Conservation (phyloP, 306 rosid species). For the Quercus mongolica region DNA sequence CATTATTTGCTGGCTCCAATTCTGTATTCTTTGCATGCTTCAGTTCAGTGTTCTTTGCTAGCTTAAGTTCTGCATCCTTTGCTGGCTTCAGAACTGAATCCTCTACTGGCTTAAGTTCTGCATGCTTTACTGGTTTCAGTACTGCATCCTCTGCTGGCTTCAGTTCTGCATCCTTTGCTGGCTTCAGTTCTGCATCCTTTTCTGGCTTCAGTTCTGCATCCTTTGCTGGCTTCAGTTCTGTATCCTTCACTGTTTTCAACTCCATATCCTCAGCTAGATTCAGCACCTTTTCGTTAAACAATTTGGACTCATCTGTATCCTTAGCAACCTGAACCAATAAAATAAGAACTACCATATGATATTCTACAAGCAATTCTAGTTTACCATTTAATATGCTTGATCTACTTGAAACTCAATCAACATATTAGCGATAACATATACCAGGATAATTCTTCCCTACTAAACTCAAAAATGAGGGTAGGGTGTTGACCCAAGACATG, state of each 20-base stretch:
- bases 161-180: too few relatives aligned
- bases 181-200: too few relatives aligned
- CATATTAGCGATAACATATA: neutral
- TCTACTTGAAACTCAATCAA: neutral
- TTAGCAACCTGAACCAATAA: conserved; percentile 28
- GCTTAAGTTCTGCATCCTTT: conserved; percentile 27
- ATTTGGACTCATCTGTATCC: conserved; percentile 28
- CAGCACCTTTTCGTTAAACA: conserved; percentile 24
- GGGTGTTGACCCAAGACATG: neutral
- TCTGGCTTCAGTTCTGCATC: conserved; percentile 9
- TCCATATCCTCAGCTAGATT: conserved; percentile 27
- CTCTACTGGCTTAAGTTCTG: conserved; percentile 21
- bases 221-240: conserved; percentile 3
- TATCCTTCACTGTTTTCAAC: neutral
- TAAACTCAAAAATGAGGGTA: conserved; percentile 9
- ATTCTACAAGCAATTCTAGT: neutral
- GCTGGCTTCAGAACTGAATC: conserved; percentile 10
- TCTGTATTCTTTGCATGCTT: conserved; percentile 7
- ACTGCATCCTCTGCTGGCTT: conserved; percentile 18
- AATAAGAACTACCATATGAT: conserved; percentile 1
- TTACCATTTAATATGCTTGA: neutral
- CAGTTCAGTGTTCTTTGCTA: conserved; percentile 26
- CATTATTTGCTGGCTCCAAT: neutral
- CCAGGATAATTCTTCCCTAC: conserved; percentile 6
- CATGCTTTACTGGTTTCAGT: conserved; percentile 11